Percentiles rank a stretch among this genome's conserved stretches.
These are phyloP conservation scores for Cladosporium sp. DNA, from an alignment of 2,329 filamentous ascomycete species.

Conservation along the genomic window DNA sequence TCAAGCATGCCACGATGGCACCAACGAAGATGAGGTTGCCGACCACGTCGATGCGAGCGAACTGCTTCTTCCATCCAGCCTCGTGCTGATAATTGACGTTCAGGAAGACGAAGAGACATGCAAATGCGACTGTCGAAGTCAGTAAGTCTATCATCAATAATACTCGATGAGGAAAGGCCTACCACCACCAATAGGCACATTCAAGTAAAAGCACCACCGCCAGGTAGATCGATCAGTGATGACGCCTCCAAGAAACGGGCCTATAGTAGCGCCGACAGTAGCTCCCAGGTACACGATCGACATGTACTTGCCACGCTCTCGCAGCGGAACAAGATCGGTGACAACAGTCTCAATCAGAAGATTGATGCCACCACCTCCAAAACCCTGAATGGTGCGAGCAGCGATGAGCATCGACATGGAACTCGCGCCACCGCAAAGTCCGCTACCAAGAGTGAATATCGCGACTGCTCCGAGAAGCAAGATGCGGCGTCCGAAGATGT, in stretches of 20 bases:
- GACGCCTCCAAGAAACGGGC: constrained; percentile 47
- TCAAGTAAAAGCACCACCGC: constrained; percentile 50
- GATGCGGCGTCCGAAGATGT: constrained; percentile 25
- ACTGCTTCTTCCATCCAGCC: constrained; percentile 14
- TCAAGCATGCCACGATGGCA: constrained; percentile 43
- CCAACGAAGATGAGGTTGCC: constrained; percentile 48
- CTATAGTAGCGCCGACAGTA: constrained; percentile 45
- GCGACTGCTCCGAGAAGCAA: constrained; percentile 44
- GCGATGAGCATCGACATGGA: constrained; percentile 51
- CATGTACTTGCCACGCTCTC: constrained; percentile 48
- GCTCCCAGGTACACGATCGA: constrained; percentile 41
- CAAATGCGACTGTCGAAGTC: constrained; percentile 24
- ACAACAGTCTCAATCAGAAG: constrained; percentile 52
- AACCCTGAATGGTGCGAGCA: constrained; percentile 56
- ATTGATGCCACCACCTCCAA: constrained; percentile 49
- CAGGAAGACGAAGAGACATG: constrained; percentile 37
- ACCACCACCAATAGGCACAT: constrained; percentile 35
- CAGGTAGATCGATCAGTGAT: constrained; percentile 41
- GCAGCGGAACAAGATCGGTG: constrained; percentile 52
- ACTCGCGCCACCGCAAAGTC: constrained; percentile 51
- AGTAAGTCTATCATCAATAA: background rate
- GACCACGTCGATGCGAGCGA: constrained; percentile 44
- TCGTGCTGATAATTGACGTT: constrained; percentile 38
- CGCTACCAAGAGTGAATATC: constrained; percentile 55
- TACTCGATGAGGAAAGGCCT: background rate